These are phyloP conservation scores for Prunus davidiana DNA, from an alignment of 306 rosid genomes.

Conservation along the genomic window DNA sequence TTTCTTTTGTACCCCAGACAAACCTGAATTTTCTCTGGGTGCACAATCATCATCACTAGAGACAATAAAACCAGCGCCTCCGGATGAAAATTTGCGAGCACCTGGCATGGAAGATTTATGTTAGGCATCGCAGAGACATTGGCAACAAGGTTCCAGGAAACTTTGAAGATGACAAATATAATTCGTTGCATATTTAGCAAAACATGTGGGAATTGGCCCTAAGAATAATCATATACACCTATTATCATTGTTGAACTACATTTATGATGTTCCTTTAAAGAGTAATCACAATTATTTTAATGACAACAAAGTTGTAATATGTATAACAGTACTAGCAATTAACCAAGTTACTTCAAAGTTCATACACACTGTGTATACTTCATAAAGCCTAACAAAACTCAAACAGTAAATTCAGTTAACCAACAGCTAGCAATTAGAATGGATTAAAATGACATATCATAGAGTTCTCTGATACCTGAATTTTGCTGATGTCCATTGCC, in stretches of 20 bases:
- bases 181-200: not conserved
- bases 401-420: not conserved
- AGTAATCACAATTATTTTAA: not conserved
- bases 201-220: not conserved
- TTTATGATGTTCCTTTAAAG: not conserved
- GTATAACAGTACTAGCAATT: not conserved
- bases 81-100: conserved; percentile 2
- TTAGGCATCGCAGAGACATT: not conserved
- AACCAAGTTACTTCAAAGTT: not conserved
- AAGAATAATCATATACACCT: not conserved
- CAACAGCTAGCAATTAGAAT: not conserved
- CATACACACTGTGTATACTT: not conserved
- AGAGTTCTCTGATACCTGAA: not conserved
- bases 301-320: not conserved
- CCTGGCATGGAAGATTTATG: conserved; percentile 11
- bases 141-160: not conserved
- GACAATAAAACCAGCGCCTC: not conserved
- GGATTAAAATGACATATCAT: not conserved
- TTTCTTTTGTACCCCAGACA: not conserved
- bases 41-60: conserved; percentile 29
- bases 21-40: not conserved
- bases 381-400: not conserved
- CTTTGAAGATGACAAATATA: not conserved
- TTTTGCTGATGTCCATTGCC: not conserved
- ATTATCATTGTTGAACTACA: not conserved